Base-by-base conservation (phyloP, 2,329 filamentous ascomycete species). In the Aspergillus sp. region DNA sequence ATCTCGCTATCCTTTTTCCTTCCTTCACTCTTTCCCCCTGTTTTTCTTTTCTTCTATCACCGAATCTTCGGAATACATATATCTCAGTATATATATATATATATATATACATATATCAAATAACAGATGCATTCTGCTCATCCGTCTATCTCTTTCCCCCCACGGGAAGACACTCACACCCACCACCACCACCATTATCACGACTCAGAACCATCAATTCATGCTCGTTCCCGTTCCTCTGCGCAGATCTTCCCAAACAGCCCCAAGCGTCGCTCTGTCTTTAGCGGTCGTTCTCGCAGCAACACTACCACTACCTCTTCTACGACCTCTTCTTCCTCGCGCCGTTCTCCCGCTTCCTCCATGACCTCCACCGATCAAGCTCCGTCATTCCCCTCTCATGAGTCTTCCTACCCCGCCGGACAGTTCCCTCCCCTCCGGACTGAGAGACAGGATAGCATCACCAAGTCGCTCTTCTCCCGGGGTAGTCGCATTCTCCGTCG, bases 231-330 rank as follows among this genome's bases (percentile, higher is more conserved):
- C 35, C 66, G 66, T 22, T 69, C 66, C 13, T 60, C 62, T 39
- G 69, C 67, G 7, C 66, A 57, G 30, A 65, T 63, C 20, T 60
- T 64, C 49, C 52, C 64, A 10, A 58, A 67, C 15, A 70, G 62
- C 47, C 68, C 69, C 17, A 70, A 64, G 54, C 65, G 68, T 25
- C 47, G 68, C 10, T 72, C 69, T 0, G 64, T 71, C 47, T 70
- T 72, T 32, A 60, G 60, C 45, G 62, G 64, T 32, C 68, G 69
- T 15, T 68, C 69, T 6, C 58, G 69, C 50, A 71, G 67, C 52
- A 71, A 71, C 37, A 75, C 74, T 20, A 76, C 73, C 51, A 81
- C 76, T 7, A 76, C 73, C 51, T 81, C 76, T 7, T 77, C 78
- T 1, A 72, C 69, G 54, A 52, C 74, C 38, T 30, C 25, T 19